Base-by-base conservation (phyloP, 768 basidiomycete genomes). In the Boletus sp. region DNA sequence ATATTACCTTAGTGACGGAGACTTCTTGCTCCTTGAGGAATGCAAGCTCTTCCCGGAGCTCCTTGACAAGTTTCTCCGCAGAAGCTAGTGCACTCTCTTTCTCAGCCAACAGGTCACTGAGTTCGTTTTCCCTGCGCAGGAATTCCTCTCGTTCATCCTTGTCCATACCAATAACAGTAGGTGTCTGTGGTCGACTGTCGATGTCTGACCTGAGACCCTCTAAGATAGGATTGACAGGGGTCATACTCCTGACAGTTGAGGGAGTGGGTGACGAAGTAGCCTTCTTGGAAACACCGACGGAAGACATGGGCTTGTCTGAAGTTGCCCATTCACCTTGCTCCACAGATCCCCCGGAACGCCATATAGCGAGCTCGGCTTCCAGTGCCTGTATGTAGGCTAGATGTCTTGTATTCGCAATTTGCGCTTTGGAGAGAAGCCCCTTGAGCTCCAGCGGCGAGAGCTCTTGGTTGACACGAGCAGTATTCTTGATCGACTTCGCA, bases 401-500 rank as follows among this genome's bases (percentile, higher is more conserved):
- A 65, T 90, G 88, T 17, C 85, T 79, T 4, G 88, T 83, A 58
- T 93, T 90, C 32, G 93, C 87, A 32, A 89, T 77, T 60, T 95
- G 87, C 1, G 96, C 90, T 73, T 96, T 97, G 64, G 85, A 84
- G 57, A 99, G 79, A 34, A 97, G 78, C 11, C 83, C 85, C 71
- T 98, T 99, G 75, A 99, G 88, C 67, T 99, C 97, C 46, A 94
- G 78, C 2, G 97, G 96, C 3, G 96, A 92, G 48, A 99, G 82
- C 72, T 99, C 97, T 50, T 94, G 93, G 71, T 99, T 99, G 75
- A 99, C 92, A 43, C 97, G 90, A 56, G 97, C 97, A 56, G 90
- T 92, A 74, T 99, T 99, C 90, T 98, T 98, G 84, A 99, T 99
- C n/a, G 92, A 91, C 74, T 99, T 99, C n/a, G 97, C 96, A 60